phyloP scores from a whole-genome alignment of 345 rosid species.

The Kandelia obovata region DNA sequence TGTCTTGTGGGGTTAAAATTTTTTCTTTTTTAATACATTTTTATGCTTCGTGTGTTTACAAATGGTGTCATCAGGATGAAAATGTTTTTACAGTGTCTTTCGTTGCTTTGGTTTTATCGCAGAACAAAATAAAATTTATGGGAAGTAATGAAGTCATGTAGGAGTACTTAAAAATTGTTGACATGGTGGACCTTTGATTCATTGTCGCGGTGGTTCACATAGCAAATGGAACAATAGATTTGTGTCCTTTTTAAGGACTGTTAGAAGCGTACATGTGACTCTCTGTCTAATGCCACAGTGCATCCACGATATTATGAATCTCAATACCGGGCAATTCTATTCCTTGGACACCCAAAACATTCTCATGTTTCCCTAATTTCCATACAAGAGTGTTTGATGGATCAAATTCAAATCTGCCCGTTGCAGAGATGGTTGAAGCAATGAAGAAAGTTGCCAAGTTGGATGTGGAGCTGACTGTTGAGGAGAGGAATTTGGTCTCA shows the following conservation, averaged over 20 bases:
- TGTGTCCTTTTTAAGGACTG: too few species aligned
- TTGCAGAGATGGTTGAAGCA: conserved; percentile 76
- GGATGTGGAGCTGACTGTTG: conserved; percentile 67
- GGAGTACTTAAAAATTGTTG: background rate
- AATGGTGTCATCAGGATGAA: too few species aligned
- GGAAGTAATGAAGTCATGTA: background rate
- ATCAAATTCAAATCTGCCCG: background rate
- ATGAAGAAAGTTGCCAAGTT: conserved; percentile 75
- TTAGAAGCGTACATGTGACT: too few species aligned
- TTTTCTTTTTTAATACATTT: background rate
- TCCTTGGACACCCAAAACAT: background rate
- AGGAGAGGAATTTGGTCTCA: conserved; percentile 80
- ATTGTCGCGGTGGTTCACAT: background rate
- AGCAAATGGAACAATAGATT: background rate
- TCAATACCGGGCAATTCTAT: background rate
- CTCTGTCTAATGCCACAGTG: too few species aligned
- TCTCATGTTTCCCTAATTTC: background rate
- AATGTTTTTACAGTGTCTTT: background rate
- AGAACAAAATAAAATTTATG: background rate
- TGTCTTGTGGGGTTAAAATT: background rate
- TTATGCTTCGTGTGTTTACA: background rate
- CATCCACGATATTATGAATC: too few species aligned
- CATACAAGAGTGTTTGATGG: background rate
- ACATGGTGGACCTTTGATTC: background rate
- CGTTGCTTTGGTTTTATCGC: background rate